Percentiles rank a stretch among this genome's conserved stretches.
Evolutionary conservation across 768 basidiomycete genomes (phyloP).

Genomic region (Phanerochaete sordida): DNA sequence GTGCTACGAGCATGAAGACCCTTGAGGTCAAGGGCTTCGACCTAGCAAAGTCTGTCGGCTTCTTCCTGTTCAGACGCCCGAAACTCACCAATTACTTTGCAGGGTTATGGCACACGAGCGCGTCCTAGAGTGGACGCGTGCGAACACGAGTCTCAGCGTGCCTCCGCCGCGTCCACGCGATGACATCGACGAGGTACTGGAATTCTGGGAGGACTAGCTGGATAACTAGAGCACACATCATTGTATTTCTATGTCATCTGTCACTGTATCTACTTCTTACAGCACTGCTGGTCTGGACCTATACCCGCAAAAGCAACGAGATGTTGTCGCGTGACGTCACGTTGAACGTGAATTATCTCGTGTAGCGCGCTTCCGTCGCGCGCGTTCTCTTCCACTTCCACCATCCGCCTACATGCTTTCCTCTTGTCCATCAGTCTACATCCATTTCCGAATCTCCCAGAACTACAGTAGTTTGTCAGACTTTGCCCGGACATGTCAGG

Average conservation of each 20-base stretch:
- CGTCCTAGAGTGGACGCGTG: constrained; percentile 53
- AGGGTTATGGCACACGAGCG: constrained; percentile 66
- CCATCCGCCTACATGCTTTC: too few relatives aligned
- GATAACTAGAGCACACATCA: not conserved
- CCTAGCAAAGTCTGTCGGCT: constrained; percentile 42
- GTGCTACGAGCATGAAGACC: constrained; percentile 66
- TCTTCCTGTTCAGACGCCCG: not conserved
- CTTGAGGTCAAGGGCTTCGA: constrained; percentile 69
- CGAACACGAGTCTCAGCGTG: not conserved
- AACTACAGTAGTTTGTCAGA: too few relatives aligned
- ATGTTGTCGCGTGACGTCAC: too few relatives aligned
- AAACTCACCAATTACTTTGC: not conserved
- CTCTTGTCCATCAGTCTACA: too few relatives aligned
- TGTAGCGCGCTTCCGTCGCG: too few relatives aligned
- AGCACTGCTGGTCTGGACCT: too few relatives aligned
- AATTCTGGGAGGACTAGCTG: not conserved
- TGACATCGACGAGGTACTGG: constrained; percentile 1
- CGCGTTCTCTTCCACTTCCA: too few relatives aligned
- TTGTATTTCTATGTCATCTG: not conserved
- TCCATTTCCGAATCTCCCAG: too few relatives aligned
- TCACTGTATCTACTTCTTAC: not conserved
- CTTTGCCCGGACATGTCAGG: too few relatives aligned
- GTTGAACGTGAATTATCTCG: too few relatives aligned
- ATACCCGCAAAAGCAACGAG: too few relatives aligned
- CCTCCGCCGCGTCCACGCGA: not conserved